Conservation (phyloP, 176 grass and related monocot genomes). For the Eleusine indica region DNA sequence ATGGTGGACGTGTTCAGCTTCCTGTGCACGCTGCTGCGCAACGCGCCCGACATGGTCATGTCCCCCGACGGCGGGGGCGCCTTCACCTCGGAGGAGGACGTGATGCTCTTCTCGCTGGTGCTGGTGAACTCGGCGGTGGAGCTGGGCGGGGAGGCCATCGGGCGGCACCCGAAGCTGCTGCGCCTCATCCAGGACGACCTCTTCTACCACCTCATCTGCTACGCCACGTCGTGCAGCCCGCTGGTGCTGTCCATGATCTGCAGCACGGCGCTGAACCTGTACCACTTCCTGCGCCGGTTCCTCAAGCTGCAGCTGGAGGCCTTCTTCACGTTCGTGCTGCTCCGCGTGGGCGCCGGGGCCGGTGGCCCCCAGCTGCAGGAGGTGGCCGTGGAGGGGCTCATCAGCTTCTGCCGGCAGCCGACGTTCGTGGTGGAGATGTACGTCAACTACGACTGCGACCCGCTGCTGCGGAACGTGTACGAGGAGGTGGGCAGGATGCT, state of each 20-base stretch:
- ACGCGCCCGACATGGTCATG: slow-evolving; percentile 56
- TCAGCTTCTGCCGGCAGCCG: slow-evolving; percentile 87
- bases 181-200: slow-evolving; percentile 84
- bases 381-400: slow-evolving; percentile 77
- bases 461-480: slow-evolving; percentile 70
- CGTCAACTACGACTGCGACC: slow-evolving; percentile 98
- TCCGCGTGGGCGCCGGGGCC: slow-evolving; percentile 52
- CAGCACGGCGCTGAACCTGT: slow-evolving; percentile 84
- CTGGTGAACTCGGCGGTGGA: slow-evolving; percentile 87
- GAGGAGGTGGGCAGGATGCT: slow-evolving; percentile 79
- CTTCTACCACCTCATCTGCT: slow-evolving; percentile 78
- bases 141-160: slow-evolving; percentile 79
- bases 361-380: slow-evolving; percentile 74
- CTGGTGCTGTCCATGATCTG: slow-evolving; percentile 98
- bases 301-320: slow-evolving; percentile 91
- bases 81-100: slow-evolving; percentile 75
- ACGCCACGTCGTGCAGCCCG: slow-evolving; percentile 58
- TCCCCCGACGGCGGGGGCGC: slow-evolving; percentile 59
- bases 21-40: slow-evolving; percentile 81
- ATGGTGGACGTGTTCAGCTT: slow-evolving; percentile 89
- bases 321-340: slow-evolving; percentile 77
- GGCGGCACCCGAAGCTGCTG: slow-evolving; percentile 71
- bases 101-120: slow-evolving; percentile 86
- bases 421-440: slow-evolving; percentile 90
- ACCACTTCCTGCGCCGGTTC: slow-evolving; percentile 81